Evolutionary conservation across 345 rosid species (phyloP).

Genomic region (Eucalyptus leucophloia): DNA sequence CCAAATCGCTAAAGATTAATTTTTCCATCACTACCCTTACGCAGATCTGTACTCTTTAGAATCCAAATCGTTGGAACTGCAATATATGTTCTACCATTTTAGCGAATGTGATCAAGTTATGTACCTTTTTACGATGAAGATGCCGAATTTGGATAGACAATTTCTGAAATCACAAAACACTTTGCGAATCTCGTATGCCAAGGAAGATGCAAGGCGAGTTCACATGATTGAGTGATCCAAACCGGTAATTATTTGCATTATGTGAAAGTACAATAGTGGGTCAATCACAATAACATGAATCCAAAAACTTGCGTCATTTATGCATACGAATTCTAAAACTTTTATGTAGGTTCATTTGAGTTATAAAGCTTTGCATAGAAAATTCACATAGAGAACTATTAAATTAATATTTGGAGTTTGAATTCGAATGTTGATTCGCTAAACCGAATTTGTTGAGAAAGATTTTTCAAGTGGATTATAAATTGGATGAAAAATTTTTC

Average conservation of each 20-base stretch:
- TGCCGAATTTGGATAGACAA: background rate
- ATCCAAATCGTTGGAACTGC: background rate
- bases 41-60: background rate
- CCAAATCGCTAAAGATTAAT: background rate
- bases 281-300: background rate
- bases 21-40: background rate
- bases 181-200: background rate
- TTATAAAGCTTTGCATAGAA: background rate
- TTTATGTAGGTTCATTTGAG: background rate
- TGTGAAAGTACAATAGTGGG: background rate
- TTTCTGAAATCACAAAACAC: background rate
- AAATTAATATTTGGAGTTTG: too few relatives aligned
- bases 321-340: too few relatives aligned
- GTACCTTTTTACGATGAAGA: background rate
- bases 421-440: too few relatives aligned
- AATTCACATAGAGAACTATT: background rate
- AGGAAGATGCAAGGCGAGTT: background rate
- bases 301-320: background rate
- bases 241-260: background rate
- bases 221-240: background rate
- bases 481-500: accelerated
- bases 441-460: too few relatives aligned
- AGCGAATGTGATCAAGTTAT: background rate
- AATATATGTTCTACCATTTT: background rate
- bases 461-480: too few relatives aligned